Evolutionary conservation across 768 basidiomycete genomes (phyloP), one percentile per base, ranked within the genome.

Genomic region (Imleria badia): DNA sequence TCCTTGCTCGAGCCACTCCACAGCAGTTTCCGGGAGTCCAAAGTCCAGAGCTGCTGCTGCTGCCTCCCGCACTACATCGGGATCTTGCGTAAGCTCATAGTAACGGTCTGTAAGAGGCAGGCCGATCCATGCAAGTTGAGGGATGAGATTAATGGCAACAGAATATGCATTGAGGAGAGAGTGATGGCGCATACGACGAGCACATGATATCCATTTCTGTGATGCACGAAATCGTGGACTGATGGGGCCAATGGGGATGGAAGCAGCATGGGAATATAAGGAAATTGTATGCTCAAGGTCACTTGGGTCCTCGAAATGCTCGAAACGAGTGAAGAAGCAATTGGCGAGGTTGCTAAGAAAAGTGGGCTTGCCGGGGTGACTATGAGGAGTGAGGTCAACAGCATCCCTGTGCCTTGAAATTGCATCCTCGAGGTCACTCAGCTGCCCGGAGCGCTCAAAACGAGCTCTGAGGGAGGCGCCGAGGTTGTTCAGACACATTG

Each of bases 1-100:
- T 19, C 57, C 57, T 35, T 59, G 44, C 29, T 60, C 55, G 8
- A 60, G 47, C 55, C 55, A 60, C 14, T 56, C 58, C 11, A 59
- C 36, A 1, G 58, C 57, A 5, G 40, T 45, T 17, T 44, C n/a
- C 10, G 13, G 20, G 5, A n/a, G 30, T 23, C 44, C 42, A 13
- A 12, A 9, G 6, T 48, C 34, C 19, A 54, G n/a, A 33, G 53
- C 53, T 23, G 48, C 38, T 1, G 55, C 49, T 3, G 54, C 48
- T 1, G 54, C 41, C 23, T 42, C 41, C 8, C 22, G 41, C 15
- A 42, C 41, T 8, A 42, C 23, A 42, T 23, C 6, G 41, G 41
- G 22, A 38, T 17, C 36, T 15, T 38, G 17, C 15, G 12, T 22
- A 19, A 40, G 39, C 11, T 38, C 36, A 8, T 8, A 2, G 5